These are phyloP conservation scores for Claviceps cyperi DNA, from an alignment of 2,329 filamentous ascomycete species.

Conservation along the genomic window DNA sequence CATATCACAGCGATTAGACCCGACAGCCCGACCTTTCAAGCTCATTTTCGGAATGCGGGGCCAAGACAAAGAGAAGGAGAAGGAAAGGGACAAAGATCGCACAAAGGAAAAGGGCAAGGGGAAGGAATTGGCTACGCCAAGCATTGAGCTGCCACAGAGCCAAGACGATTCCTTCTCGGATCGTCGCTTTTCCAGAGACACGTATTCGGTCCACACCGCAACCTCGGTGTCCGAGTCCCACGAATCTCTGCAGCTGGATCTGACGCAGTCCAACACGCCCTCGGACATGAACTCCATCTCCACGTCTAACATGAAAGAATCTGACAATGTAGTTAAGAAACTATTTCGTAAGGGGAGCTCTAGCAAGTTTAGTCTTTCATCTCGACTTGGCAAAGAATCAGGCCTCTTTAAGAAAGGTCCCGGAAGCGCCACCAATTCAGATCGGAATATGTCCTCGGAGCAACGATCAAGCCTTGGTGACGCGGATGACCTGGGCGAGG, in stretches of 20 bases:
- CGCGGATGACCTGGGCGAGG: slow-evolving; percentile 36
- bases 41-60: slow-evolving; percentile 40
- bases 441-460: slow-evolving; percentile 40
- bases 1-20: slow-evolving; percentile 58
- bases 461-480: slow-evolving; percentile 43
- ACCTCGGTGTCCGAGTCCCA: slow-evolving; percentile 45
- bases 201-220: slow-evolving; percentile 41
- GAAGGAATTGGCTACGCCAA: slow-evolving; percentile 22
- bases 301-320: slow-evolving; percentile 29
- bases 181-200: slow-evolving; percentile 40
- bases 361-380: slow-evolving; percentile 49
- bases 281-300: slow-evolving; percentile 34
- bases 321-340: slow-evolving; percentile 44
- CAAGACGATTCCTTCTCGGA: slow-evolving; percentile 36
- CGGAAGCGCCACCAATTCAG: slow-evolving; percentile 41
- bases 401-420: slow-evolving; percentile 44
- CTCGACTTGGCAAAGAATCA: slow-evolving; percentile 38
- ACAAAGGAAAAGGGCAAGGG: slow-evolving; percentile 25
- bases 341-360: slow-evolving; percentile 52
- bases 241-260: slow-evolving; percentile 42
- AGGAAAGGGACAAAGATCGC: slow-evolving; percentile 14
- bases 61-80: slow-evolving; percentile 18
- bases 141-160: slow-evolving; percentile 22
- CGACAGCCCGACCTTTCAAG: slow-evolving; percentile 78
- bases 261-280: slow-evolving; percentile 39